Percentiles rank a stretch among this genome's conserved stretches.
These are phyloP conservation scores for Globisporangium spinosum DNA, from an alignment of 352 stramenopile genomes.

Conservation along the genomic window DNA sequence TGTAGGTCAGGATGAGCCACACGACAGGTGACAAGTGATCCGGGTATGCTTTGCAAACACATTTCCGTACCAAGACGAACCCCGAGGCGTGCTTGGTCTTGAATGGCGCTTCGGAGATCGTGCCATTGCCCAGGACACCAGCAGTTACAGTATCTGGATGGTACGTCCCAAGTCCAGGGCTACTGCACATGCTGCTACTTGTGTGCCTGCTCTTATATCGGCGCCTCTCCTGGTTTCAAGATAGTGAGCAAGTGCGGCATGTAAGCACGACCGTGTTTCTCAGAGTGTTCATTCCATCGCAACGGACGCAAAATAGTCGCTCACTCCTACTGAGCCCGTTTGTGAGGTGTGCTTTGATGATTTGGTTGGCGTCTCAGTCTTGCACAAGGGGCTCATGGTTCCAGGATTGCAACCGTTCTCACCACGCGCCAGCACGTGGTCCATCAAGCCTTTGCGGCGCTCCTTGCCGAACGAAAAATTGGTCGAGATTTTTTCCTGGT, in stretches of 20 bases:
- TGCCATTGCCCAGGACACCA: constrained; percentile 10
- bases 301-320: neutral
- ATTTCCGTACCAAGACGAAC: constrained; percentile 28
- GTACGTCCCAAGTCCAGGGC: constrained; percentile 22
- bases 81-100: constrained; percentile 32
- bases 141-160: constrained; percentile 19
- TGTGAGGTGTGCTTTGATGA: neutral
- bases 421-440: constrained; percentile 24
- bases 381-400: neutral
- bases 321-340: neutral
- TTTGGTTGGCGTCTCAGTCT: neutral
- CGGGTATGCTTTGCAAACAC: neutral
- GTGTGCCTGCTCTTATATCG: neutral
- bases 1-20: neutral
- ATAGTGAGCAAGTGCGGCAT: neutral
- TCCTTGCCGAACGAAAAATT: constrained; percentile 49
- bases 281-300: neutral
- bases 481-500: constrained; percentile 40
- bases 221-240: neutral
- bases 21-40: neutral
- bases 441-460: constrained; percentile 40
- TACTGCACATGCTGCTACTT: constrained; percentile 4
- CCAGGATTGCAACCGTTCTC: constrained; percentile 22
- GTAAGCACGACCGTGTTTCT: neutral
- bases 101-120: constrained; percentile 22